Base-by-base conservation (phyloP, 169 alveolate genomes). In the Plasmodium sp. region DNA sequence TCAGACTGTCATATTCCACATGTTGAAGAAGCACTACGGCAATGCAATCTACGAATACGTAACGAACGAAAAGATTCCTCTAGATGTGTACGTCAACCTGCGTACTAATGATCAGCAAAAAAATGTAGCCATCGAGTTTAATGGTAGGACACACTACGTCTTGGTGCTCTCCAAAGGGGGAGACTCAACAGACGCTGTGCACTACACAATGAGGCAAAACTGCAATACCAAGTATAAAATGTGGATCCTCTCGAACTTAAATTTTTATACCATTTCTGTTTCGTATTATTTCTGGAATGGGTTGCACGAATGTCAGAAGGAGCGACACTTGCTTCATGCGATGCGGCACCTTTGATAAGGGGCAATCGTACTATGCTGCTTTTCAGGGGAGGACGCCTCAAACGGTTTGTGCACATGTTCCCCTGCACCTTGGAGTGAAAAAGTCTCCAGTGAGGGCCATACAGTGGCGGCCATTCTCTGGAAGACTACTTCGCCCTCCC, bases 81-180 rank as follows among this genome's bases (percentile, higher is more conserved):
- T 90, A 22, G 94, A 90, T 90, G 74, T 90, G 16, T 80, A 80
- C 72, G 3, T 90, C n/a, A n/a, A 39, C 2, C 6, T 90, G 0
- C 5, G 22, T 41, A 90, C 39, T 43, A 80, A 80, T 18, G 14
- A 80, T 90, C 54, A 9, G 27, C 73, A 18, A 12, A 90, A 90
- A 80, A 22, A 80, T 10, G 22, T 90, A 14, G 94, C 91, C 34
- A 41, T 90, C 22, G 94, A 90, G 54, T 90, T 90, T 43, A 90
- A 90, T 45, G 94, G 94, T 12, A 80, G 94, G 14, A 90, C 94
- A 16, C 94, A 90, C 48, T 90, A 90, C 58, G 51, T 80, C 74
- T 67, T 90, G 27, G 77, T 62, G 48, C n/a, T 90, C 72, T 9
- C 67, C 31, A 51, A 79, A 67, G 56, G 39, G 4, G 39, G 12